Conservation (phyloP, 495 filamentous ascomycete species). For the Neurospora terricola region DNA sequence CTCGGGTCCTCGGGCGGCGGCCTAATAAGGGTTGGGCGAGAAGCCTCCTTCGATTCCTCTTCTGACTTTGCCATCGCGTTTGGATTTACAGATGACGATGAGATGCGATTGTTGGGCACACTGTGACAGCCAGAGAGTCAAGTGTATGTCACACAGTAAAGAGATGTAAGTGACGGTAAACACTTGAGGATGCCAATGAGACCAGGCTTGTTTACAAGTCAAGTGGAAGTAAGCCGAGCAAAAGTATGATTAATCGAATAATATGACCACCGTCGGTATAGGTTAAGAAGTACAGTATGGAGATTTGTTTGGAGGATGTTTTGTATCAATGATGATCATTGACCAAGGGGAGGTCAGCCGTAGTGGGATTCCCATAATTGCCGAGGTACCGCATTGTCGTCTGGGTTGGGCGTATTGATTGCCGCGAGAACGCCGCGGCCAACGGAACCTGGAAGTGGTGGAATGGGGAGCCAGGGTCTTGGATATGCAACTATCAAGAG, state of each 20-base stretch:
- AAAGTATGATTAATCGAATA: background rate
- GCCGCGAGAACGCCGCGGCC: background rate
- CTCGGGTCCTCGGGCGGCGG: constrained; percentile 61
- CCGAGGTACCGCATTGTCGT: background rate
- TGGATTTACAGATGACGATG: background rate
- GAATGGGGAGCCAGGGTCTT: background rate
- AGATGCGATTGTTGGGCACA: background rate
- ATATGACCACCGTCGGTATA: background rate
- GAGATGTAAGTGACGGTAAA: background rate
- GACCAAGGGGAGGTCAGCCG: background rate
- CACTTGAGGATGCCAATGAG: background rate
- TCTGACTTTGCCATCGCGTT: background rate
- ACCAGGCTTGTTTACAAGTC: background rate
- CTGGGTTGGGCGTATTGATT: background rate
- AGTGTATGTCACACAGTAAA: background rate
- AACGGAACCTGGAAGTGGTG: background rate
- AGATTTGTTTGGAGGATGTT: background rate
- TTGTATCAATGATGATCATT: background rate
- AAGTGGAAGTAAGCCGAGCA: background rate
- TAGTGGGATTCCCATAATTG: background rate
- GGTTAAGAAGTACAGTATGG: background rate
- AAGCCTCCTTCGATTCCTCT: background rate
- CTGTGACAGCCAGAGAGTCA: background rate
- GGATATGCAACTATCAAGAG: background rate
- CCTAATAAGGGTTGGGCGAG: constrained; percentile 57